Conservation (phyloP, 2,329 filamentous ascomycete species). For the Xylariaceae sp. region DNA sequence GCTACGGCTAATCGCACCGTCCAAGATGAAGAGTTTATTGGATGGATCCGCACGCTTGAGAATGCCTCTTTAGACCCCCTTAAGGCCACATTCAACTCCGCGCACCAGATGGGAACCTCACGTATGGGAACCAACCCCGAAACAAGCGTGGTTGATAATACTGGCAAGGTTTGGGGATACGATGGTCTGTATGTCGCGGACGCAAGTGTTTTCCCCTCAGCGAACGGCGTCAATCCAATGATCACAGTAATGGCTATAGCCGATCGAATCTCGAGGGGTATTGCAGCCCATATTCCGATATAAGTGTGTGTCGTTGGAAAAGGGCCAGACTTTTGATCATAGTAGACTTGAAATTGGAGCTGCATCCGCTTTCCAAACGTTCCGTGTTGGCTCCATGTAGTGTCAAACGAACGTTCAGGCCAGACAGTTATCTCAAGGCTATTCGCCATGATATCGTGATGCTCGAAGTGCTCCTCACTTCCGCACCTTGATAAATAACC, state of each 20-base stretch:
- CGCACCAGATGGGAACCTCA: constrained; percentile 49
- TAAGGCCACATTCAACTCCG: constrained; percentile 34
- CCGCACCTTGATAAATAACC: too few relatives aligned
- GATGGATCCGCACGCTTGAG: constrained; percentile 5
- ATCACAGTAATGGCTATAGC: constrained; percentile 47
- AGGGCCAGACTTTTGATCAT: too few relatives aligned
- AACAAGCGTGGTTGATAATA: constrained; percentile 40
- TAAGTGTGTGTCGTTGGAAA: too few relatives aligned
- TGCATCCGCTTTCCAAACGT: too few relatives aligned
- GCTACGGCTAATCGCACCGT: background rate
- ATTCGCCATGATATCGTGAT: too few relatives aligned
- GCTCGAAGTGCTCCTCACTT: too few relatives aligned
- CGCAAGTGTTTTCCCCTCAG: constrained; percentile 46
- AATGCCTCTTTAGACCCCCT: constrained; percentile 2
- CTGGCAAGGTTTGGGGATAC: constrained; percentile 43
- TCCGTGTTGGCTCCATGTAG: too few relatives aligned
- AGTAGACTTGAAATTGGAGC: too few relatives aligned
- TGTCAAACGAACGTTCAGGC: too few relatives aligned
- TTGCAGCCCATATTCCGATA: background rate
- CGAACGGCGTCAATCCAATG: constrained; percentile 50
- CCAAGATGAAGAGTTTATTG: constrained; percentile 2
- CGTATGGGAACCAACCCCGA: constrained; percentile 40
- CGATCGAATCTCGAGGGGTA: constrained; percentile 29
- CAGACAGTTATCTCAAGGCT: too few relatives aligned
- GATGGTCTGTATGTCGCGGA: constrained; percentile 44